Conservation (phyloP, 805 yeast species). For the Hanseniaspora singularis region DNA sequence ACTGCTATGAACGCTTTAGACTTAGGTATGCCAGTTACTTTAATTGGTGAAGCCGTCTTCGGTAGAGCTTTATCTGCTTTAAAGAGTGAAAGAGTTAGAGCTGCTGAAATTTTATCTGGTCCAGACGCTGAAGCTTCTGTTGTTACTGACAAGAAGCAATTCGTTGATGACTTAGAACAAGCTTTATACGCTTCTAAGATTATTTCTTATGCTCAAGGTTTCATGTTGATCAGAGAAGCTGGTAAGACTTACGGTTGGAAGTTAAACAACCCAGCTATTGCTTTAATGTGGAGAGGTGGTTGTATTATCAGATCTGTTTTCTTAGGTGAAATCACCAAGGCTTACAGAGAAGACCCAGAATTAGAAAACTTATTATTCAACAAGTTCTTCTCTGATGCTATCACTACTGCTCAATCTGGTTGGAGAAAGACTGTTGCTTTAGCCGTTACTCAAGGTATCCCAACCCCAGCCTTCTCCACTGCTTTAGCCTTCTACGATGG, state of each 20-base stretch:
- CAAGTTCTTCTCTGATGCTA: constrained; percentile 86
- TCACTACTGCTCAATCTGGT: constrained; percentile 83
- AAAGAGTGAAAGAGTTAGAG: constrained; percentile 80
- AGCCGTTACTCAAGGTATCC: constrained; percentile 78
- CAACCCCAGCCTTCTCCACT: constrained; percentile 95
- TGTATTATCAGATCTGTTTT: constrained; percentile 98
- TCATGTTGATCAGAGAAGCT: constrained; percentile 97
- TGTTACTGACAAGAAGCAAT: constrained; percentile 63
- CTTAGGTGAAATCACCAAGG: constrained; percentile 92
- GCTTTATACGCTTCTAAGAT: constrained; percentile 97
- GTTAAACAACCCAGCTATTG: constrained; percentile 94
- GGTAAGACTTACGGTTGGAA: constrained; percentile 95
- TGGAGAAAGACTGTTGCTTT: constrained; percentile 83
- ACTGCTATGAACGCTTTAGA: constrained; percentile 96
- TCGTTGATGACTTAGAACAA: constrained; percentile 90
- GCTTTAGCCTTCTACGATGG: constrained; percentile 98
- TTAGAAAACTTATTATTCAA: constrained; percentile 91
- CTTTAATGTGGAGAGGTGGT: constrained; percentile 99
- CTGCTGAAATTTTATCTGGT: constrained; percentile 67
- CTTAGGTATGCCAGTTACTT: constrained; percentile 94
- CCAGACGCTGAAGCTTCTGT: constrained; percentile 51
- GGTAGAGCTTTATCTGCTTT: constrained; percentile 90
- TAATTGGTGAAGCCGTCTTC: constrained; percentile 97
- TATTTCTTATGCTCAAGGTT: constrained; percentile 97
- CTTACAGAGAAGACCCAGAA: constrained; percentile 86